phyloP scores from a whole-genome alignment of 345 rosid species.

The Citrus mangshanensis region DNA sequence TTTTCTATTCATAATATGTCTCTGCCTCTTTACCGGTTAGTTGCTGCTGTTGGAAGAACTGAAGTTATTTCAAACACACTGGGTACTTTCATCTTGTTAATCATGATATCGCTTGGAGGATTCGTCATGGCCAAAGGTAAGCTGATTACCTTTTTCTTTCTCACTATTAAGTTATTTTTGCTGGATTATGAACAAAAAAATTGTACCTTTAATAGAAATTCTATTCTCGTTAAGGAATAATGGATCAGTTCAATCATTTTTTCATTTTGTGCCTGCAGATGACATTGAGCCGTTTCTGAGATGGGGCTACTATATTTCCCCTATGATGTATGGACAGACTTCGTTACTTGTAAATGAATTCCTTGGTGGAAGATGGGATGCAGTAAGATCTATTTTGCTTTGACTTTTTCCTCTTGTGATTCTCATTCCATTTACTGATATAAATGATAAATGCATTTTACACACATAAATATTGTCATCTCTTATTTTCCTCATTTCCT shows the following conservation, averaged over 20 bases:
- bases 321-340: constrained; percentile 97
- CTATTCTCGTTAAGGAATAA: neutral
- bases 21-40: constrained; percentile 74
- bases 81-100: constrained; percentile 62
- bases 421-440: neutral
- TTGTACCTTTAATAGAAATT: neutral
- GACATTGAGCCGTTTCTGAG: constrained; percentile 69
- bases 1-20: constrained; percentile 85
- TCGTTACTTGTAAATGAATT: constrained; percentile 87
- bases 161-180: neutral
- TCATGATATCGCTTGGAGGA: constrained; percentile 84
- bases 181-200: neutral
- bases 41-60: constrained; percentile 85
- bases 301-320: constrained; percentile 85
- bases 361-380: constrained; percentile 74
- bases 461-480: neutral
- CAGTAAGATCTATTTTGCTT: constrained; percentile 38
- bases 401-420: neutral
- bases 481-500: neutral
- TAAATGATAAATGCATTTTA: too few relatives aligned
- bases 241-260: neutral
- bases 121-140: constrained; percentile 75
- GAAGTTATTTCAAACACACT: constrained; percentile 65
- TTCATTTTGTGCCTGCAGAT: constrained; percentile 37
- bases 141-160: neutral